Conservation (phyloP, 2,329 filamentous ascomycete genomes). For the Colletotrichum plurivorum region DNA sequence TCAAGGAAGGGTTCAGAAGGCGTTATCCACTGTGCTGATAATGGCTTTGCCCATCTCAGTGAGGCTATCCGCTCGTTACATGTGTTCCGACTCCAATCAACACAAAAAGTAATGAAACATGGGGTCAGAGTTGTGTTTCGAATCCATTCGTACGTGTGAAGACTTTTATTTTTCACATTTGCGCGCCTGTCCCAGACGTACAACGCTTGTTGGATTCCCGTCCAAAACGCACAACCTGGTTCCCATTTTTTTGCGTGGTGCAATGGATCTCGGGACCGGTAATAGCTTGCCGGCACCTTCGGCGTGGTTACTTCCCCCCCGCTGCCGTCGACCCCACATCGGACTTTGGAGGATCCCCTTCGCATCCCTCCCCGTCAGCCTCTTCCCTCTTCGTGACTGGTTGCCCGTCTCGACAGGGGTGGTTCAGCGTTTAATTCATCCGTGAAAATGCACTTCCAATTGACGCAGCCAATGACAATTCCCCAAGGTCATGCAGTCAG, state of each 20-base stretch:
- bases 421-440: constrained; percentile 13
- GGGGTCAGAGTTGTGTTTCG: not conserved
- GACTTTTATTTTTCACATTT: not conserved
- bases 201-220: not conserved
- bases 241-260: not conserved
- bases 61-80: no score
- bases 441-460: constrained; percentile 11
- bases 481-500: constrained; percentile 25
- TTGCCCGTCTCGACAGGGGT: constrained; percentile 14
- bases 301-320: no score
- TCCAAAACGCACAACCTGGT: not conserved
- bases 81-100: no score
- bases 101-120: no score
- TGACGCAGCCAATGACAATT: constrained; percentile 21
- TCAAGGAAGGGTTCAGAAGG: no score
- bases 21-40: no score
- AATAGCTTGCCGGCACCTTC: not conserved
- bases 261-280: not conserved
- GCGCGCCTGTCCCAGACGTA: not conserved
- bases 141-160: not conserved
- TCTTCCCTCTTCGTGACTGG: constrained; percentile 5
- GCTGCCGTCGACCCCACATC: not conserved
- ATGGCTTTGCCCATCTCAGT: no score
- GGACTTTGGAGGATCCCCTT: not conserved
- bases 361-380: not conserved